Evolutionary conservation across 305 asterid genomes (phyloP).

Genomic region (Fraxinus sp.): DNA sequence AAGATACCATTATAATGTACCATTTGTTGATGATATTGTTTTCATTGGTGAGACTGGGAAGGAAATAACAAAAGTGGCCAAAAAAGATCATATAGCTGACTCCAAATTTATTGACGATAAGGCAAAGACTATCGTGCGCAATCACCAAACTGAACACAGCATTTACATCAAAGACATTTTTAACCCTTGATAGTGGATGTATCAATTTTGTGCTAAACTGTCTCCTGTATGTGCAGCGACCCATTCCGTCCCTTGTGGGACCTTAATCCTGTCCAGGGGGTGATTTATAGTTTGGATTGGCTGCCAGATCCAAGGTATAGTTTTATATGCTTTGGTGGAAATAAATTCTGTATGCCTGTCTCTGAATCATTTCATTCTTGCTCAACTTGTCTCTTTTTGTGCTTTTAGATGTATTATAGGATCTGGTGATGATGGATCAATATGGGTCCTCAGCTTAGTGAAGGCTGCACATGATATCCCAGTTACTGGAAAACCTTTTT

Average conservation of each 20-base stretch:
- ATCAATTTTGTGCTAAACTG: slow-evolving; percentile 16
- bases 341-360: not conserved
- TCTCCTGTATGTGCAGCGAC: slow-evolving; percentile 54
- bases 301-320: slow-evolving; percentile 73
- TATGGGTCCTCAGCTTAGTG: slow-evolving; percentile 65
- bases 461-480: slow-evolving; percentile 64
- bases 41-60: not conserved
- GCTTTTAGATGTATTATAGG: slow-evolving; percentile 62
- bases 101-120: not conserved
- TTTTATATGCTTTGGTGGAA: slow-evolving; percentile 16
- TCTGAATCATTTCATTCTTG: not conserved
- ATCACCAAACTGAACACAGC: not conserved
- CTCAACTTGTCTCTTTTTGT: slow-evolving; percentile 24
- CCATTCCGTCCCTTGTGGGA: slow-evolving; percentile 87
- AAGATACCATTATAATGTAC: not conserved
- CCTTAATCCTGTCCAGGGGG: slow-evolving; percentile 45
- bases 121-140: not conserved
- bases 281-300: slow-evolving; percentile 72
- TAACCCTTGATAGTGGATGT: not conserved
- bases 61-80: not conserved
- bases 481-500: slow-evolving; percentile 50
- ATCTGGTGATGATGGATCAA: slow-evolving; percentile 69
- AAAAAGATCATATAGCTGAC: not conserved
- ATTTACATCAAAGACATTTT: not conserved
- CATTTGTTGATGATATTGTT: not conserved